Evolutionary conservation across 225 moss, liverwort and hornwort species (phyloP), one percentile per base, ranked within the genome.

Genomic region (Climacium dendroides): DNA sequence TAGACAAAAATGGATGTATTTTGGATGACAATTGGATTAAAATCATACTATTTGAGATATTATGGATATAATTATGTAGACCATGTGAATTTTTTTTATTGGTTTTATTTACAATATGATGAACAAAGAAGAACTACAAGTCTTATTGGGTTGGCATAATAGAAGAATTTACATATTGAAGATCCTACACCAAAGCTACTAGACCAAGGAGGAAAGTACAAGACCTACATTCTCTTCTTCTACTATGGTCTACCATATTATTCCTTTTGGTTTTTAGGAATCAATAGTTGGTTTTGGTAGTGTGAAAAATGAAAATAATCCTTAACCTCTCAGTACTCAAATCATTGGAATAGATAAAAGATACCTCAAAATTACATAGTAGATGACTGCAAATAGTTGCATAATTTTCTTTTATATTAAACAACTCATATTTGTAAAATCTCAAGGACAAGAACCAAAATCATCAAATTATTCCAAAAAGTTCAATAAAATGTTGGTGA

Each of bases 211-310:
- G 2, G 5, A 65, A 19, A 66, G 1, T 34, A 11, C 20, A n/a
- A 20, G 35, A n/a, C 6, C 11, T n/a, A n/a, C 6, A n/a, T 65
- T n/a, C 1, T 65, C 65, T 34, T 34, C 18, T 65, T 65, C 3
- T 65, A 10, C 11, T 65, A 19, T 10, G 5, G 18, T 64, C 9
- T 63, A 34, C 17, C 9, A 2, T 29, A 64, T 34, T 19, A 9
- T 18, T 65, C 35, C 6, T 35, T 19, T 34, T 35, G 10, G 35
- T 65, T 19, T 10, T 5, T 5, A 19, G 5, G 5, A 35, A 19
- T 6, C 6, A 19, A 35, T 19, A 65, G 10, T 1, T 65, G 6
- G 0, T 65, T 19, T 65, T 1, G 0, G 0, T 5, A 35, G 1
- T 35, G 19, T 19, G 10, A 10, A 65, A 65, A 65, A 65, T 35